Base-by-base conservation (phyloP, 495 filamentous ascomycete genomes). In the Penicillium odoratum region DNA sequence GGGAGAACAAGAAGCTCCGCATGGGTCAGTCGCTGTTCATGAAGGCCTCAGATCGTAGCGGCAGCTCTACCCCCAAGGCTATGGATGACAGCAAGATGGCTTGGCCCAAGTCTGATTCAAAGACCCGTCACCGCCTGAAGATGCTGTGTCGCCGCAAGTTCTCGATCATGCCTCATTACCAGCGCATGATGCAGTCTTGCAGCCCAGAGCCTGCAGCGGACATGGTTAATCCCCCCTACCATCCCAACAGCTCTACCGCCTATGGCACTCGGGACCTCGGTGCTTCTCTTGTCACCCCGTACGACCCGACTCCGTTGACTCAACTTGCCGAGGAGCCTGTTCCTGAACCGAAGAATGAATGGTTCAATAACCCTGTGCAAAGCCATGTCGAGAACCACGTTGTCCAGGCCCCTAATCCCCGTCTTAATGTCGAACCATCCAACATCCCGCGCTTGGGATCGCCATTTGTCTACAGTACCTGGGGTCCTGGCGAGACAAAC, bases 31-130 rank as follows among this genome's bases (percentile, higher is more conserved):
- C 53, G 11, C 48, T 53, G 6, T 51, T 53, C 21, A 54, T 42
- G 34, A 49, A 34, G 38, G 33, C 59, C 42, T 54, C 56, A 38
- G 65, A 68, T 36, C 69, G 75, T 57, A 90, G 84, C 65, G 86
- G 86, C 26, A 88, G 85, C 62, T 83, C 77, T 55, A 92, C 89
- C 0, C 89, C 91, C 11, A 75, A 72, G 60, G 61, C 51, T 15
- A 64, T 62, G 34, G 56, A 61, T 7, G 62, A 59, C 13, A 30
- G 57, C 21, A 69, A 69, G 42, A 68, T 72, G 21, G 59, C 80
- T 42, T 98, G 92, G 91, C 91, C 92, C 36, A 89, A 89, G 64
- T 91, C 91, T 6, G 87, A 91, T 64, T 78, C 88, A 42, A 87
- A 90, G 8, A 96, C 91, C 36, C 81, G 95, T 50, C 81, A 83